Evolutionary conservation across 2,329 filamentous ascomycete species (phyloP).

Genomic region (Fusarium foetens): DNA sequence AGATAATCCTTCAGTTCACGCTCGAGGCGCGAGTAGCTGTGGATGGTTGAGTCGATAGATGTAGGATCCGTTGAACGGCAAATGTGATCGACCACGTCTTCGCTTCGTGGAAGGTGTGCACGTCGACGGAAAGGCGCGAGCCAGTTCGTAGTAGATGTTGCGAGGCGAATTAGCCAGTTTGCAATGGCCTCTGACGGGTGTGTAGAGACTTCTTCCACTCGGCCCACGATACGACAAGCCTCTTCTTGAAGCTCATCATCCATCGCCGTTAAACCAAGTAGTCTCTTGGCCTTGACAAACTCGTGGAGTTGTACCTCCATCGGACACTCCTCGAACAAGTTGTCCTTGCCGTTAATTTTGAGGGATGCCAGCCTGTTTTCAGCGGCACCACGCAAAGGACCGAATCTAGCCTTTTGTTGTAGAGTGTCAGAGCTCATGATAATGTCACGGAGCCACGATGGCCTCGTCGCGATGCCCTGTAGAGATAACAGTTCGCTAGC

Average conservation of each 20-base stretch:
- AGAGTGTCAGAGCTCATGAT: conserved; percentile 61
- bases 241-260: conserved; percentile 69
- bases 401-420: conserved; percentile 58
- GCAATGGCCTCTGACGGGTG: conserved; percentile 61
- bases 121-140: conserved; percentile 65
- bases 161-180: conserved; percentile 66
- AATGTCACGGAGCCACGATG: conserved; percentile 68
- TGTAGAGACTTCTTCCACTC: conserved; percentile 64
- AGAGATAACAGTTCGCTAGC: conserved; percentile 61
- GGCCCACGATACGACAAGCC: conserved; percentile 66
- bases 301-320: conserved; percentile 65
- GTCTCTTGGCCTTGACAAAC: conserved; percentile 61
- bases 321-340: conserved; percentile 66
- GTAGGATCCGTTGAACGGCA: conserved; percentile 63
- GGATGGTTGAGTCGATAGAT: conserved; percentile 68
- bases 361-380: conserved; percentile 61
- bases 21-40: conserved; percentile 67
- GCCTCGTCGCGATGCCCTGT: conserved; percentile 51
- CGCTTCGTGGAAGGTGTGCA: conserved; percentile 66
- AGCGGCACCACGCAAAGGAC: conserved; percentile 57
- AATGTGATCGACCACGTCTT: conserved; percentile 61
- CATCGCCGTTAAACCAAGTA: conserved; percentile 68
- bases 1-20: conserved; percentile 65
- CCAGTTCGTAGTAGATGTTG: conserved; percentile 63
- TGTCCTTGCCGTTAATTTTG: conserved; percentile 67